Evolutionary conservation across 352 stramenopile species (phyloP), one percentile per base, ranked within the genome.

Genomic region (Phytophthora foliorum): DNA sequence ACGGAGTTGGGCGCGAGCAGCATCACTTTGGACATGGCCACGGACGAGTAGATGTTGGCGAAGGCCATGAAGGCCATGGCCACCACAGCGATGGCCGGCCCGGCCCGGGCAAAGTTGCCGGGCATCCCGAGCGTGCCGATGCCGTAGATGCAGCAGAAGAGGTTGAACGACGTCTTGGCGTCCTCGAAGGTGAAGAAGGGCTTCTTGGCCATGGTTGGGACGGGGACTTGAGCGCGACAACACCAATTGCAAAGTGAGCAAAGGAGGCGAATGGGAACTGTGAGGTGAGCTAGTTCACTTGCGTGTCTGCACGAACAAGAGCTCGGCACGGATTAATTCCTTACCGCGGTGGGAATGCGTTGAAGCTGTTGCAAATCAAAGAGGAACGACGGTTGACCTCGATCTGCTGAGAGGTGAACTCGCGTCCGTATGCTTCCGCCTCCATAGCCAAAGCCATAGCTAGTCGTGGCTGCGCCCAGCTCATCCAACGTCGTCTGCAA

Each of bases 1-100:
- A 60, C 53, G 9, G 53, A 60, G 6, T 49, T 60, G 25, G 63
- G 63, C 8, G 63, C 21, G 24, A 70, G 63, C 55, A 66, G 19
- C 55, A 70, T 65, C n/a, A 70, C 63, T 17, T 70, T 70, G 63
- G 63, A 70, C 63, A 70, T 70, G 54, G 63, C 54, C 0, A 70
- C 54, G 46, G 63, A 70, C 38, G 63, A 70, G 55, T 70, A 70
- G 22, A 70, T 55, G 36, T 70, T 70, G 63, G 55, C 63, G 49
- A 70, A 70, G 5, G 63, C 63, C 63, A 70, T 70, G 55, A 70
- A 70, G 21, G 55, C 63, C 63, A 70, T 66, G 36, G 63, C 63
- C 7, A 70, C 17, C 13, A 70, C 63, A 4, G 63, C 63, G 55
- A 70, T 70, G 27, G 54, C 38, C 2, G 63, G 63, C 3, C 63